A percentile compares a stretch with the other conserved stretches of the same genome.
These are phyloP conservation scores for Hypericum perforatum DNA, from an alignment of 345 rosid species.

Conservation along the genomic window DNA sequence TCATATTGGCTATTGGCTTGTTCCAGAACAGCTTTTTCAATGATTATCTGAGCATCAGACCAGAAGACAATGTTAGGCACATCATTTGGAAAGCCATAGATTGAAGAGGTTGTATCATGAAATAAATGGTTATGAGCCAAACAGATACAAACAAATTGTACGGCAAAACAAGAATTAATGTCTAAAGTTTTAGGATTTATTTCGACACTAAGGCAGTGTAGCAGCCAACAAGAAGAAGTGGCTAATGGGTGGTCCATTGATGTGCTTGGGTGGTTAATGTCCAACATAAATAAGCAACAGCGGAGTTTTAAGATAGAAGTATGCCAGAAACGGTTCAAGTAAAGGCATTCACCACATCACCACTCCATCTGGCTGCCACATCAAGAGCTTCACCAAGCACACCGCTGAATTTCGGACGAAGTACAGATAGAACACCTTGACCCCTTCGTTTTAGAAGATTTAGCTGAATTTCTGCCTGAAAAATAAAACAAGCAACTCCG, in stretches of 20 bases:
- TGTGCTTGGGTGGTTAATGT: too few species aligned
- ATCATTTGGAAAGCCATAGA: conserved; percentile 8
- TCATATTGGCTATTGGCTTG: conserved; percentile 86
- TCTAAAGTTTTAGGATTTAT: too few species aligned
- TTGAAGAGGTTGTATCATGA: too few species aligned
- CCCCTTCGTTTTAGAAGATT: conserved; percentile 94
- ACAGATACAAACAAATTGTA: too few species aligned
- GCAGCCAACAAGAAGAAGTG: too few species aligned
- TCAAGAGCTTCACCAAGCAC: conserved; percentile 94
- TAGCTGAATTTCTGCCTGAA: conserved; percentile 94
- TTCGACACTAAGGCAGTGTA: too few species aligned
- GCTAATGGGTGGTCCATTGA: too few species aligned
- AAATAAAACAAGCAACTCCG: conserved; percentile 15
- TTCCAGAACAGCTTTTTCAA: conserved; percentile 87
- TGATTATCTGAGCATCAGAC: conserved; percentile 47
- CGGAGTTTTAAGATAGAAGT: too few species aligned
- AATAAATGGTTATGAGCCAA: too few species aligned
- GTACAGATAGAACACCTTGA: conserved; percentile 80
- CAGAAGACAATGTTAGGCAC: conserved; percentile 19
- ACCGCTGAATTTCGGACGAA: conserved; percentile 90
- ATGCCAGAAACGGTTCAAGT: conserved; percentile 3
- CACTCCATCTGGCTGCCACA: conserved; percentile 93
- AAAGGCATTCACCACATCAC: conserved; percentile 83
- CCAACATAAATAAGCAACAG: too few species aligned
- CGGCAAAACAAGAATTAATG: too few species aligned